Evolutionary conservation across 768 basidiomycete species (phyloP), one percentile per base, ranked within the genome.

Genomic region (Holtermannia corniformis): DNA sequence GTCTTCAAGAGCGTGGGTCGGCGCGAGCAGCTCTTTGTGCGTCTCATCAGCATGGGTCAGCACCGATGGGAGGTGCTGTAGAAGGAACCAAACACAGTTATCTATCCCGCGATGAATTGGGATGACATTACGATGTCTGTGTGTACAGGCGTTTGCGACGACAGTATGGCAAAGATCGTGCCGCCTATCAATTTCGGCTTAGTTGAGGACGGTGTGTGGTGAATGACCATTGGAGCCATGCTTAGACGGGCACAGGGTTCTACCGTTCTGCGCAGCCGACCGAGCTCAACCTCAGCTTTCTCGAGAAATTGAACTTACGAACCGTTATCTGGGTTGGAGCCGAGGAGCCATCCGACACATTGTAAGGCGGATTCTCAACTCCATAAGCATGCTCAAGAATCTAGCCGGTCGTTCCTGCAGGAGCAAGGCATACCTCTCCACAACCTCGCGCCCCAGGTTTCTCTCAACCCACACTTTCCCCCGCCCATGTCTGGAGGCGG

Each of bases 271-370:
- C 71, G 3, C 72, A 75, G 54, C 73, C 73, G 50, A 28, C 77
- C 75, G 52, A 85, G 72, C 4, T 75, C 72, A 7, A 68, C 65
- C 72, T 87, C 83, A 3, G 79, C 75, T 14, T 70, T 65, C 21
- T 67, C 55, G 41, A 85, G 71, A 3, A 81, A 77, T 28, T 75
- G 75, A 3, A 63, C 19, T 52, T 68, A 16, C 52, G 54, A 45
- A 63, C 58, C 0, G 60, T 73, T 40, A 61, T 75, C 27, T 75
- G 72, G 72, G 67, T 75, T 1, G 73, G 72, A 1, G 72, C 73
- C 0, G 72, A 75, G 54, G 70, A 72, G 20, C 72, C 72, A 0
- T 64, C 65, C 19, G 63, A 66, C 2, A 61, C 61, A 21, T 62
- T 73, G 73, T 73, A 22, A 37, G 72, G 54, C 14, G 24, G 5